phyloP scores from a whole-genome alignment of 1,284 basidiomycete species.

The Takashimella koratensis region DNA sequence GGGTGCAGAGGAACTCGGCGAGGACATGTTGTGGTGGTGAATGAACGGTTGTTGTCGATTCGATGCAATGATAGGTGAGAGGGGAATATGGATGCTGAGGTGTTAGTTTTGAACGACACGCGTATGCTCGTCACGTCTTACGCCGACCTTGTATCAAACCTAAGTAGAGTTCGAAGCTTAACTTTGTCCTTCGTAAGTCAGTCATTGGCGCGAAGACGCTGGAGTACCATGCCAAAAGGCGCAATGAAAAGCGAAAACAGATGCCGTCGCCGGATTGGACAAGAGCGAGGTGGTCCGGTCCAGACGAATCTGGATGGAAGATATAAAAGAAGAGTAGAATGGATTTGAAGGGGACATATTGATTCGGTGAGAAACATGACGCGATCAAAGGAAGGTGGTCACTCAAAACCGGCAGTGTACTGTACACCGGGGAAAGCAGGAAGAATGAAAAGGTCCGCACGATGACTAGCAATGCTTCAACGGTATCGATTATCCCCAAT shows the following conservation, averaged over 20 bases:
- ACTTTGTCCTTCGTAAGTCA: neutral
- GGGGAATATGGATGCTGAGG: neutral
- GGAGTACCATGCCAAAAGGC: neutral
- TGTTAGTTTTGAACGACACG: neutral
- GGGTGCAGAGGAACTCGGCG: too few relatives aligned
- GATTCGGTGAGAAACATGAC: neutral
- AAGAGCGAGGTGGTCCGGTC: neutral
- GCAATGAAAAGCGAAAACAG: neutral
- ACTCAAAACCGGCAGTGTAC: too few relatives aligned
- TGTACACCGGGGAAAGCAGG: too few relatives aligned
- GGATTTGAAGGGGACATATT: neutral
- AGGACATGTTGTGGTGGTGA: neutral
- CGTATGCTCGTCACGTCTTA: neutral
- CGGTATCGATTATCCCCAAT: too few relatives aligned
- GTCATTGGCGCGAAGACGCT: conserved; percentile 2
- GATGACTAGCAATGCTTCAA: too few relatives aligned
- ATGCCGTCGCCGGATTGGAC: conserved; percentile 3
- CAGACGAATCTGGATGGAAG: neutral
- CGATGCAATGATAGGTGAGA: too few relatives aligned
- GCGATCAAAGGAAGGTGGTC: too few relatives aligned
- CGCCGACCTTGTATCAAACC: neutral
- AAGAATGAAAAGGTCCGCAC: too few relatives aligned
- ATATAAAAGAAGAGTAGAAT: too few relatives aligned
- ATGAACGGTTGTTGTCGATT: neutral
- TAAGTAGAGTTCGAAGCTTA: neutral